phyloP scores from a whole-genome alignment of 2,329 filamentous ascomycete genomes.

The Botrytis tulipae region DNA sequence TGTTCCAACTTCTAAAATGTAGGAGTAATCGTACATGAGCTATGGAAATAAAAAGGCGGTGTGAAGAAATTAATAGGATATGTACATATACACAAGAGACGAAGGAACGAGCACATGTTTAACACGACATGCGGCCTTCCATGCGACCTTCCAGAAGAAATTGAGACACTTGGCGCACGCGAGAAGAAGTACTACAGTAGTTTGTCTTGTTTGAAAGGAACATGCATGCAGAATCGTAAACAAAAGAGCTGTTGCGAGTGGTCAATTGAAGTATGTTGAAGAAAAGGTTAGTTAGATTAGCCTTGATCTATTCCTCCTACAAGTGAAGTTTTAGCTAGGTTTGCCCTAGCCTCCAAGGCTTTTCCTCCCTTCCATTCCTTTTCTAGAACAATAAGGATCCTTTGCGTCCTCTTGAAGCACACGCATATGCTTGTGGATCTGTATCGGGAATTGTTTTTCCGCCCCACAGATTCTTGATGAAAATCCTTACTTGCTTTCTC shows the following conservation, averaged over 20 bases:
- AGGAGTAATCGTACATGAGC: neutral
- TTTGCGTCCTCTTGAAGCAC: constrained; percentile 1
- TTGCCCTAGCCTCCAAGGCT: neutral
- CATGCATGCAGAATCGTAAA: constrained; percentile 3
- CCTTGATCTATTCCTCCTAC: neutral
- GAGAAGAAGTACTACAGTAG: neutral
- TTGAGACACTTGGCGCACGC: neutral
- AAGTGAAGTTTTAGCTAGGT: neutral
- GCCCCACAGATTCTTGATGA: neutral
- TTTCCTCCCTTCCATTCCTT: neutral
- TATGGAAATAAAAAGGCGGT: constrained; percentile 3
- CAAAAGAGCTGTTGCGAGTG: neutral
- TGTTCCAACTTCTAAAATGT: neutral
- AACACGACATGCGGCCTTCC: constrained; percentile 12
- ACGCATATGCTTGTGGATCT: neutral
- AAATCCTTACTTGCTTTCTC: constrained; percentile 13
- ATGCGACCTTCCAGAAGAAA: constrained; percentile 15
- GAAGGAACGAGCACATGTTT: constrained; percentile 13
- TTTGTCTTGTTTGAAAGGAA: constrained; percentile 2
- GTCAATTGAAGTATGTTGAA: neutral
- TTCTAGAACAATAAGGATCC: constrained; percentile 15
- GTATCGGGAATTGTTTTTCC: constrained; percentile 8
- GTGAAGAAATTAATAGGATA: neutral
- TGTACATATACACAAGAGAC: neutral
- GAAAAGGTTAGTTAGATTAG: neutral